Conservation (phyloP, 2,329 filamentous ascomycete genomes). For the Rhytidhysteron rufulum region DNA sequence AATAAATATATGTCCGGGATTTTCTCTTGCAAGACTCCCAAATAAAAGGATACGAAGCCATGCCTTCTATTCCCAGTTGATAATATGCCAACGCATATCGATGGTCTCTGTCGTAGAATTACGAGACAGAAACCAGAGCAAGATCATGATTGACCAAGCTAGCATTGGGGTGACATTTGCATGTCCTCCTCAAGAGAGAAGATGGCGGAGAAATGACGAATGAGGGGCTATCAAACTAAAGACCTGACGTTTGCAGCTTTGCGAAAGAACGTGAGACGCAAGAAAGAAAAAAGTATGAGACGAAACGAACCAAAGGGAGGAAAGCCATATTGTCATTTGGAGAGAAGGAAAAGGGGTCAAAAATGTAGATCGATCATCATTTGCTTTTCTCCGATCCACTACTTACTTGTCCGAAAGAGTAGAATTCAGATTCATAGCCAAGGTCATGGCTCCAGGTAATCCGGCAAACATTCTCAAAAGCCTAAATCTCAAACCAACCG, state of each 20-base stretch:
- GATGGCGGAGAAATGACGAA: background rate
- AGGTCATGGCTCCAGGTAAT: background rate
- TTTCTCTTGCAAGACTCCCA: conserved; percentile 36
- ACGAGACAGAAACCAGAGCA: conserved; percentile 37
- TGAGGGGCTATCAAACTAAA: background rate
- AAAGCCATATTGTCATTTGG: no score
- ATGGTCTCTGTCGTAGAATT: conserved; percentile 31
- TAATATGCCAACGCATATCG: conserved; percentile 47
- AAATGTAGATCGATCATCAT: no score
- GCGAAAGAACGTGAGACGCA: no score
- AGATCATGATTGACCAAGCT: conserved; percentile 40
- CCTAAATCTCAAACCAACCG: background rate
- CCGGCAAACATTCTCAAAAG: background rate
- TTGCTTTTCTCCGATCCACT: background rate
- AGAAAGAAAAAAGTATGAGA: no score
- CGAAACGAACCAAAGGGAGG: no score
- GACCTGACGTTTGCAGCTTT: background rate
- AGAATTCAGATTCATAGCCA: background rate
- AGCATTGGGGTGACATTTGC: conserved; percentile 35
- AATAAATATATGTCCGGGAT: conserved; percentile 24
- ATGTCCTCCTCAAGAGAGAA: background rate
- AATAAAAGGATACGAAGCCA: conserved; percentile 14
- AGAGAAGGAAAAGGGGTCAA: no score
- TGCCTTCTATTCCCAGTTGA: conserved; percentile 33
- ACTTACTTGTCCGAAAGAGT: background rate